Base-by-base conservation (phyloP, 306 rosid species). In the Prunus mongolica region DNA sequence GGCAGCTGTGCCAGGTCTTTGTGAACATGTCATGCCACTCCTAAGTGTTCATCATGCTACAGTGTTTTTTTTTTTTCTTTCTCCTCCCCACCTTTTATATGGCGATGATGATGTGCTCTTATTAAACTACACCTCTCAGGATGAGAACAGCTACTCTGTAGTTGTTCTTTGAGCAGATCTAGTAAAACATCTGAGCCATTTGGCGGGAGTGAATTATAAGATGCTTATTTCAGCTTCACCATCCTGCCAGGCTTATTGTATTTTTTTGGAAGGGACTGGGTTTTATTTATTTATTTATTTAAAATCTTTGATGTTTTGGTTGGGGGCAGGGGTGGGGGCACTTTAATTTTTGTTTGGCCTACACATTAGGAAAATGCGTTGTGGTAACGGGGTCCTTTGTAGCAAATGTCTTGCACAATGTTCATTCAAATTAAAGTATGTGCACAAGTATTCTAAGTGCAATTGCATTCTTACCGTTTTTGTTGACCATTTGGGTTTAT, bases 101-200 rank as follows among this genome's bases (percentile, higher is more conserved):
- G 57, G 73, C 66, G 18, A 12, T 66, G 73, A 54, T 24, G 57
- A 52, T 38, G 34, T 75, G 52, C 73, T 54, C 8, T 74, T 74
- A 13, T 22, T 46, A 65, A 15, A 28, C 38, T 66, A 66, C 79
- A 65, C 67, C 57, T 54, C 57, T 76, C 79, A 54, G 55, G 65
- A 52, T 54, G 67, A 76, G 79, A 76, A 67, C 69, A 54, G 55
- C 79, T 66, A 52, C 57, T 54, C 8, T 65, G 19, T 12, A 54
- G 66, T 75, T 75, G 63, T 75, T 54, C 57, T 18, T 65, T 76
- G 79, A 66, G 57, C 20, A 12, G 66, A 76, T 5, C 19, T 34
- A 54, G 60, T 52, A 50, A 69, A 32, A 5, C 12, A 73, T 61
- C 77, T 73, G 77, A 73, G 69, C 77, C 69, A 24, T 45, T 46